These are phyloP conservation scores for Kwoniella sp. DNA, from an alignment of 768 basidiomycete genomes.

Conservation along the genomic window DNA sequence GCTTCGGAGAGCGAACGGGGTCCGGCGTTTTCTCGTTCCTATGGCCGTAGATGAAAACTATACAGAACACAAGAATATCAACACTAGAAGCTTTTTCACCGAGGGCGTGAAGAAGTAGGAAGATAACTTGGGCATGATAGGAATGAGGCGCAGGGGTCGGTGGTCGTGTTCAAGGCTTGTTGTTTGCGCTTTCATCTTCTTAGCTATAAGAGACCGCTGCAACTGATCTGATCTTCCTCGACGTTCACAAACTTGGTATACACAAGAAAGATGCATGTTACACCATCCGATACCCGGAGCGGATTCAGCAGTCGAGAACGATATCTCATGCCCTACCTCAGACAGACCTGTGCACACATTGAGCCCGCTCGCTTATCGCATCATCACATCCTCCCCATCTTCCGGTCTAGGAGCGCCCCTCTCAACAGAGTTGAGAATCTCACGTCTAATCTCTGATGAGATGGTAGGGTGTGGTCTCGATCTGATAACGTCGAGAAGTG, in stretches of 20 bases:
- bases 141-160: too few species aligned
- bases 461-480: constrained; percentile 85
- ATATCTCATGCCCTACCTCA: neutral
- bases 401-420: constrained; percentile 76
- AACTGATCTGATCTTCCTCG: too few species aligned
- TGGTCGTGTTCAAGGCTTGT: too few species aligned
- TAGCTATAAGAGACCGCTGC: too few species aligned
- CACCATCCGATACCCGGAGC: neutral
- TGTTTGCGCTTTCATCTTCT: too few species aligned
- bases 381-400: constrained; percentile 59
- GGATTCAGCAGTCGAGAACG: neutral
- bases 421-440: constrained; percentile 80
- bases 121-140: too few species aligned
- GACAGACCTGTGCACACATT: neutral
- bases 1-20: neutral
- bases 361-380: constrained; percentile 26
- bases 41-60: neutral
- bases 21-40: neutral
- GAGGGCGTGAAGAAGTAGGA: too few species aligned
- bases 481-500: constrained; percentile 87
- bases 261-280: too few species aligned
- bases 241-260: too few species aligned
- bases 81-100: neutral
- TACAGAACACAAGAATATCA: neutral
- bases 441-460: constrained; percentile 82